Base-by-base conservation (phyloP, 768 basidiomycete species). In the Boletellus emodensis region DNA sequence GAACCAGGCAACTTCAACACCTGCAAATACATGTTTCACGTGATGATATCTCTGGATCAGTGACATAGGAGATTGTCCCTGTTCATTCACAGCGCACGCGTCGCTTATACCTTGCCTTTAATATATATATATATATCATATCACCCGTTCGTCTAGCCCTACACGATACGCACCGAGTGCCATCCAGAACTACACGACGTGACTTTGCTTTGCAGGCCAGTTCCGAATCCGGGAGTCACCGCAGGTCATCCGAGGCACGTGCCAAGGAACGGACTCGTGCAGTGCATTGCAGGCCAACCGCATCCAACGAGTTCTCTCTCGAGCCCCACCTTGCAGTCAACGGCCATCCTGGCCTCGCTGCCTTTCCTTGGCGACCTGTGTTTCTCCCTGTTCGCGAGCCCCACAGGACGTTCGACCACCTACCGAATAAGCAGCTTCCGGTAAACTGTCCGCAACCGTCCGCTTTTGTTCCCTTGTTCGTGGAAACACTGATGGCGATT, bases 1-100 rank as follows among this genome's bases (percentile, higher is more conserved):
- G 76, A 73, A 77, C 75, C 76, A 34, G 49, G 39, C 51, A 0
- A 26, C 3, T 4, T 1, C 5, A 0, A 0, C 11, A 1, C 6
- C 0, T 30, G 11, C 30, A 30, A 30, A 10, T 30, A 10, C 30
- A 11, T 9, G 3, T 9, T 30, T 30, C 30, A 30, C 7, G 30
- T 30, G 1, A 30, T 30, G 11, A 11, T 30, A 30, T 30, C 30
- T 26, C 24, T 4, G 24, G 24, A 26, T 26, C 20, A 20, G 24
- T 26, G 24, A 26, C 24, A 1, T 26, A 7, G 24, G 24, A 4
- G 5, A 4, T 4, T 26, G 24, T 26, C 24, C 24, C 24, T 26
- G 24, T 7, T 26, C 24, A 7, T 26, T 26, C 6, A 26, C 24
- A 26, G 5, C 5, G 24, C 3, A 7, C 24, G 3, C 7, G 30